phyloP scores from a whole-genome alignment of 495 filamentous ascomycete species.

The Chlorociboria aeruginascens region DNA sequence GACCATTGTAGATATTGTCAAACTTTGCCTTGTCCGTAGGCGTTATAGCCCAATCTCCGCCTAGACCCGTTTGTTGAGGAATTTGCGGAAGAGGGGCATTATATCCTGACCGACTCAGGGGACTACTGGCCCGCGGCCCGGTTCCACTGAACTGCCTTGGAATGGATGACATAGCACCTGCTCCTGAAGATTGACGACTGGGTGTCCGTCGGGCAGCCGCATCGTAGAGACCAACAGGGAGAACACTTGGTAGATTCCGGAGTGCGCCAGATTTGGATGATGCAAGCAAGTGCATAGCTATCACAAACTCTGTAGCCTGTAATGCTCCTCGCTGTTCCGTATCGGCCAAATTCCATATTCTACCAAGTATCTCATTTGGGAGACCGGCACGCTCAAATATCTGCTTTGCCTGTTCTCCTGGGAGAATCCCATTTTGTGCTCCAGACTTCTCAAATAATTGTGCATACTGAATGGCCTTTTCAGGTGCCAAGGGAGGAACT shows the following conservation, averaged over 20 bases:
- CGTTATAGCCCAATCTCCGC: slow-evolving; percentile 66
- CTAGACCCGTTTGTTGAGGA: slow-evolving; percentile 46
- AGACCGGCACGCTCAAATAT: slow-evolving; percentile 90
- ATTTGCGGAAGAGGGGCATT: slow-evolving; percentile 30
- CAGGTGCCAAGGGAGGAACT: slow-evolving; percentile 80
- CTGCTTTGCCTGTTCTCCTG: slow-evolving; percentile 78
- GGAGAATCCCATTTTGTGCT: slow-evolving; percentile 66
- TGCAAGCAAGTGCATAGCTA: slow-evolving; percentile 93
- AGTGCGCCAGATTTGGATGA: slow-evolving; percentile 78
- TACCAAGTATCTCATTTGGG: slow-evolving; percentile 79
- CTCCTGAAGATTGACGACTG: slow-evolving; percentile 34
- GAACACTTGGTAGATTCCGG: slow-evolving; percentile 62
- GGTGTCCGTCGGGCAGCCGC: slow-evolving; percentile 66
- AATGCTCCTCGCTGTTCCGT: slow-evolving; percentile 83
- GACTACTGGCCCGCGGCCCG: slow-evolving; percentile 53
- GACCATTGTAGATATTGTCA: slow-evolving; percentile 67
- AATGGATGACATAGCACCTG: slow-evolving; percentile 41
- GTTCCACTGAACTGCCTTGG: slow-evolving; percentile 61
- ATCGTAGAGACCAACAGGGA: slow-evolving; percentile 83
- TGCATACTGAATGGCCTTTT: slow-evolving; percentile 80
- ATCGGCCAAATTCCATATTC: slow-evolving; percentile 91
- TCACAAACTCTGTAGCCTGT: slow-evolving; percentile 87
- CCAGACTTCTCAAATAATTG: slow-evolving; percentile 79
- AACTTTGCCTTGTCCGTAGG: slow-evolving; percentile 76
- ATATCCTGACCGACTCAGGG: slow-evolving; percentile 49